phyloP scores from a whole-genome alignment of 805 yeast species.

The Komagataella pseudopastoris region DNA sequence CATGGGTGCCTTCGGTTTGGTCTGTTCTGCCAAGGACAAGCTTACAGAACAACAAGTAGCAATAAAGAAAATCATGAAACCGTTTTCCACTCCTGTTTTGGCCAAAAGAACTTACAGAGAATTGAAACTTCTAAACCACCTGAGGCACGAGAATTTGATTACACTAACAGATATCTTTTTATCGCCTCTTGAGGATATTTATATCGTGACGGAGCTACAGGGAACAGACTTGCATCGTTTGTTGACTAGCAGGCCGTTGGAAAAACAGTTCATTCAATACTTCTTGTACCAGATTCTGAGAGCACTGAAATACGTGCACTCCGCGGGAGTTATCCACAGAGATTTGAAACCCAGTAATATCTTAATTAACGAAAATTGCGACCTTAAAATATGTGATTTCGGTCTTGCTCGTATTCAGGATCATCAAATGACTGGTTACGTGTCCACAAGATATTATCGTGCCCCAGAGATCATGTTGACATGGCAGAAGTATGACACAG shows the following conservation, averaged over 20 bases:
- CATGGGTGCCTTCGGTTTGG: constrained; percentile 98
- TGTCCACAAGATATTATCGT: constrained; percentile 87
- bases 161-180: constrained; percentile 87
- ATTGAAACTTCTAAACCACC: constrained; percentile 80
- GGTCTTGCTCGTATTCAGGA: constrained; percentile 96
- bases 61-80: constrained; percentile 94
- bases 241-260: constrained; percentile 85
- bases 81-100: constrained; percentile 85
- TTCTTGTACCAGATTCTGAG: constrained; percentile 90
- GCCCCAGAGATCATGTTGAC: constrained; percentile 98
- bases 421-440: constrained; percentile 98
- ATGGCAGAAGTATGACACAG: constrained; percentile 95
- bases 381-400: constrained; percentile 90
- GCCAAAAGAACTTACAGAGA: constrained; percentile 97
- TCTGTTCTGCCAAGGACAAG: constrained; percentile 90
- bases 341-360: constrained; percentile 92
- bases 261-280: constrained; percentile 92
- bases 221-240: constrained; percentile 94
- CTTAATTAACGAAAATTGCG: constrained; percentile 92
- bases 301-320: constrained; percentile 87
- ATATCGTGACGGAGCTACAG: constrained; percentile 91
- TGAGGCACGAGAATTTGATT: constrained; percentile 89
- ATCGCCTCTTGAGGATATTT: constrained; percentile 88
- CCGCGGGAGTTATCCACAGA: constrained; percentile 91
- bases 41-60: constrained; percentile 90